phyloP scores from a whole-genome alignment of 495 filamentous ascomycete genomes.

The Lasiosphaeria ovina region DNA sequence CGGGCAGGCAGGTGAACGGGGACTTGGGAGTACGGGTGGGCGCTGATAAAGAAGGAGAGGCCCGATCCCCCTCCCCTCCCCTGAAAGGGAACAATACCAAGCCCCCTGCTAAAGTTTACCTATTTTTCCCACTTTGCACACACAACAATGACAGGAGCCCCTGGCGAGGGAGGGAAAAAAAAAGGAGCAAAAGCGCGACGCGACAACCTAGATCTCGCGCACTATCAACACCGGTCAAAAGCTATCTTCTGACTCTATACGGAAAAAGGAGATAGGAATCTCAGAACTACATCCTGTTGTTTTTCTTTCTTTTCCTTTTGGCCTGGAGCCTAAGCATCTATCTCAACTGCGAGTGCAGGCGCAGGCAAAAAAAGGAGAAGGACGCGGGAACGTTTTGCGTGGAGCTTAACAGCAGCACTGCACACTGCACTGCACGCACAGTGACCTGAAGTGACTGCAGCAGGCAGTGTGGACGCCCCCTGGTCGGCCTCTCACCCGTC shows the following conservation, averaged over 20 bases:
- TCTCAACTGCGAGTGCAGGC: background rate
- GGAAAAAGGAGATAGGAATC: background rate
- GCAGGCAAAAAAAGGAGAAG: background rate
- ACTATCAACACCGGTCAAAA: background rate
- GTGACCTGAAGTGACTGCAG: background rate
- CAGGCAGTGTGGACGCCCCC: constrained; percentile 14
- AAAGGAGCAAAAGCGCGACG: constrained; percentile 7
- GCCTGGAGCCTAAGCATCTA: background rate
- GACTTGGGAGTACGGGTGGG: background rate
- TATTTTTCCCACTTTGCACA: background rate
- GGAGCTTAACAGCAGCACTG: background rate
- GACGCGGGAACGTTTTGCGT: background rate
- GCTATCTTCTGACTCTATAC: background rate
- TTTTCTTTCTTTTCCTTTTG: background rate
- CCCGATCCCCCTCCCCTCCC: background rate
- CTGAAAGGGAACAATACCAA: background rate
- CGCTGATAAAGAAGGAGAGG: background rate
- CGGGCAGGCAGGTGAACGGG: background rate
- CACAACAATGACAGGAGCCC: constrained; percentile 7
- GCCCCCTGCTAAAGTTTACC: constrained; percentile 5
- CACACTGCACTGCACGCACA: background rate
- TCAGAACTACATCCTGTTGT: too few relatives aligned
- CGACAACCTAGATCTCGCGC: constrained; percentile 1
- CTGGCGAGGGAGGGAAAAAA: constrained; percentile 1
- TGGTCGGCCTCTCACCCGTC: constrained; percentile 23